A percentile compares a stretch with the other conserved stretches of the same genome.
These are phyloP conservation scores for Exophiala aquamarina DNA, from an alignment of 2,329 filamentous ascomycete genomes.

Conservation along the genomic window DNA sequence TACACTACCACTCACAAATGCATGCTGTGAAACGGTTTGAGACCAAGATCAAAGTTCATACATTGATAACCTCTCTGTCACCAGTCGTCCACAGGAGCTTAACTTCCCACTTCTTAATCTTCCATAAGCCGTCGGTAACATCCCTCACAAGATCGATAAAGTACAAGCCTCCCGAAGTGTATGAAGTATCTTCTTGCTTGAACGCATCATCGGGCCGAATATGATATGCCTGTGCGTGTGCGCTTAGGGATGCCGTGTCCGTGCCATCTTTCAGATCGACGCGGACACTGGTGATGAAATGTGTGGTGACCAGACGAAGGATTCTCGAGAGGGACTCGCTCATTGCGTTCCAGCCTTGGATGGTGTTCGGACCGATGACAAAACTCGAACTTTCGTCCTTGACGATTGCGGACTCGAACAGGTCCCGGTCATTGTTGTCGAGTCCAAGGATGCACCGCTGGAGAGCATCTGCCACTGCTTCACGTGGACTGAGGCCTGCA, in stretches of 20 bases:
- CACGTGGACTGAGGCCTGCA: conserved; percentile 30
- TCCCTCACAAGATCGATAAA: conserved; percentile 33
- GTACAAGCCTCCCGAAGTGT: conserved; percentile 24
- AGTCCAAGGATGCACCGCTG: conserved; percentile 31
- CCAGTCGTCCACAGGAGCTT: not conserved
- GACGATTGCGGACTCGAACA: conserved; percentile 35
- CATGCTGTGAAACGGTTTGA: too few species aligned
- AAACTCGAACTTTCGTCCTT: conserved; percentile 26
- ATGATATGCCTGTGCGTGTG: conserved; percentile 27
- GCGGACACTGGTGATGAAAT: conserved; percentile 29
- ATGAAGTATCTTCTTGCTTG: not conserved
- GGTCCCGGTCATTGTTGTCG: conserved; percentile 30
- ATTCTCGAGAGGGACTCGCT: conserved; percentile 13
- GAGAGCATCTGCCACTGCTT: conserved; percentile 36
- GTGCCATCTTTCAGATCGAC: conserved; percentile 18
- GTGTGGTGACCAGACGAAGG: conserved; percentile 31
- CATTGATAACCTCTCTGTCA: too few species aligned
- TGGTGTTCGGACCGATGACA: conserved; percentile 25
- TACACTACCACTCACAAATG: too few species aligned
- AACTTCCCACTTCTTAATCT: conserved; percentile 32
- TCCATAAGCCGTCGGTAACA: conserved; percentile 35
- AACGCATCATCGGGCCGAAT: not conserved
- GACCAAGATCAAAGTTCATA: too few species aligned
- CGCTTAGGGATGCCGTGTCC: conserved; percentile 19
- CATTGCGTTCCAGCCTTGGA: conserved; percentile 28